These are phyloP conservation scores for Fusarium mundagurra DNA, from an alignment of 2,329 filamentous ascomycete species.

Conservation along the genomic window DNA sequence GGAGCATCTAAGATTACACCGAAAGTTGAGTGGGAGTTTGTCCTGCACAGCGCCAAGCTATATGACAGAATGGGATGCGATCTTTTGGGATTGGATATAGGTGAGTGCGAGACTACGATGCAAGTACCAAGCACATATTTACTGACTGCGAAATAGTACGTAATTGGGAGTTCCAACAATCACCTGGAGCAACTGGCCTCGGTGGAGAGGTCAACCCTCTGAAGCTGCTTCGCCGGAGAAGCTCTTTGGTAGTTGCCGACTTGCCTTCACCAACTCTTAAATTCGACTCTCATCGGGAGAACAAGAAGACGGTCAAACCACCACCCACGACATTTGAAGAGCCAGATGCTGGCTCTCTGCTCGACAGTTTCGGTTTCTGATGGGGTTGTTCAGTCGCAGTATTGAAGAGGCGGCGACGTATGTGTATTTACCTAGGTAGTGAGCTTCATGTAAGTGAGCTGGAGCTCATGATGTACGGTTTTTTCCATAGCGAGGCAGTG, in stretches of 20 bases:
- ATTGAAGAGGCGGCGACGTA: background rate
- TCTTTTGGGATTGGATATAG: slow-evolving; percentile 84
- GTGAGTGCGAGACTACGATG: slow-evolving; percentile 55
- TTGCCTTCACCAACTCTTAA: slow-evolving; percentile 59
- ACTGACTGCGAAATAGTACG: slow-evolving; percentile 62
- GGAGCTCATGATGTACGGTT: background rate
- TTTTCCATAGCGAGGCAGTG: background rate
- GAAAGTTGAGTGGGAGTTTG: slow-evolving; percentile 86
- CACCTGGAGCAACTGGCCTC: slow-evolving; percentile 48
- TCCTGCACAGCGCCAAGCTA: slow-evolving; percentile 83
- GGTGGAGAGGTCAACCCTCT: slow-evolving; percentile 69
- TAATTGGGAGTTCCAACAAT: slow-evolving; percentile 82
- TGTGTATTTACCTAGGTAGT: background rate
- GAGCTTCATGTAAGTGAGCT: background rate
- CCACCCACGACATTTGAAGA: slow-evolving; percentile 87
- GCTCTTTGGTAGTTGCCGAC: slow-evolving; percentile 84
- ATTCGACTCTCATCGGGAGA: slow-evolving; percentile 52
- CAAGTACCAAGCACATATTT: background rate
- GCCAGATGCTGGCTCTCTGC: slow-evolving; percentile 86
- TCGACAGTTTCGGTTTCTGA: slow-evolving; percentile 94
- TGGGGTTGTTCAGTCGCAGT: background rate
- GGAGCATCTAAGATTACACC: slow-evolving; percentile 86
- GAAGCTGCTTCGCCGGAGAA: slow-evolving; percentile 74
- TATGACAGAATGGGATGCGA: slow-evolving; percentile 96
- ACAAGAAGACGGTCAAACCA: slow-evolving; percentile 59